Conservation (phyloP, 352 stramenopile genomes). For the Heterotrichella gracilis region DNA sequence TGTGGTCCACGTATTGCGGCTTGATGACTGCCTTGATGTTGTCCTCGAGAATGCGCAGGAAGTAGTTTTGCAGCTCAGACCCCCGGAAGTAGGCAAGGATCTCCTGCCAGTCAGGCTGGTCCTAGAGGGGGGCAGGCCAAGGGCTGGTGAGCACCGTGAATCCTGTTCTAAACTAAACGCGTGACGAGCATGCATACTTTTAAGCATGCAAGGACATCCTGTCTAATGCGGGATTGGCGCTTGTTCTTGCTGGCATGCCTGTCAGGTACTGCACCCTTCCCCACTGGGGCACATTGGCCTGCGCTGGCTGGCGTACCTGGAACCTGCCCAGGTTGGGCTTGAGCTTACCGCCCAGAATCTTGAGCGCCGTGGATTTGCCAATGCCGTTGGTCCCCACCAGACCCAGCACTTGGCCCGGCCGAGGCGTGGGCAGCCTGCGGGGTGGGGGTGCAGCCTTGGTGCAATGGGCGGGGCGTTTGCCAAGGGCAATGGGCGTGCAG, state of each 20-base stretch:
- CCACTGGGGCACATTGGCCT: no score
- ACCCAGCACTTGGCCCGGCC: slow-evolving; percentile 79
- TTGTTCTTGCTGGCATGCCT: no score
- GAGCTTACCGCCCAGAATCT: slow-evolving; percentile 87
- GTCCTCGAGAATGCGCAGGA: slow-evolving; percentile 90
- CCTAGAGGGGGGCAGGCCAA: no score
- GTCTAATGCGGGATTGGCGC: no score
- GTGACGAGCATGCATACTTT: no score
- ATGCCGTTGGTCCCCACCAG: slow-evolving; percentile 97
- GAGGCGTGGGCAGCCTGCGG: slow-evolving; percentile 83
- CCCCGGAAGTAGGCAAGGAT: slow-evolving; percentile 90
- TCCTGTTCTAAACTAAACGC: no score
- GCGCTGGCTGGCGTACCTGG: no score
- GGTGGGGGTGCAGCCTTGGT: slow-evolving; percentile 10
- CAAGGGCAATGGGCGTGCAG: no score
- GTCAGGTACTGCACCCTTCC: no score
- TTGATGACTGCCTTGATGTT: slow-evolving; percentile 98
- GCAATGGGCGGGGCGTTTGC: no score
- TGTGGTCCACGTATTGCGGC: slow-evolving; percentile 98
- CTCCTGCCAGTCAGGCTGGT: slow-evolving; percentile 88
- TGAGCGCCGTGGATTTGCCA: slow-evolving; percentile 94
- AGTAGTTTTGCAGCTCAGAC: slow-evolving; percentile 94
- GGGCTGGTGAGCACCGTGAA: no score
- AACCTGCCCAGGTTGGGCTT: slow-evolving; percentile 93
- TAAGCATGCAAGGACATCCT: no score